These are phyloP conservation scores for Eucalyptus lansdowneana DNA, from an alignment of 345 rosid species.

Conservation along the genomic window DNA sequence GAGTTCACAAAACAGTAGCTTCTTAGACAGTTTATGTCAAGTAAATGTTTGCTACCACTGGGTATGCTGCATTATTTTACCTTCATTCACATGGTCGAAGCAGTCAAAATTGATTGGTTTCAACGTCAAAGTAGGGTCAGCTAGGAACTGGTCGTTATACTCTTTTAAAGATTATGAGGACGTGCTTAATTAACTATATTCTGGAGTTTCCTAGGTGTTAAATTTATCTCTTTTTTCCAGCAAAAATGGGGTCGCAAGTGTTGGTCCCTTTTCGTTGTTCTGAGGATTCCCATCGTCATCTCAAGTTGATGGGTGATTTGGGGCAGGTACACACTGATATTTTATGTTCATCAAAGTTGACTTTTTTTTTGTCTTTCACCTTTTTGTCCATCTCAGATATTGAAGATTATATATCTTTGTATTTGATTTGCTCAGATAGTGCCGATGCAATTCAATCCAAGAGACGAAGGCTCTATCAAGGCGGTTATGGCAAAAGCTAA, in stretches of 20 bases:
- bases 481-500: slow-evolving; percentile 99
- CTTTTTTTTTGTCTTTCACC: background rate
- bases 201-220: background rate
- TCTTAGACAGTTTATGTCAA: background rate
- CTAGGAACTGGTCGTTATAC: background rate
- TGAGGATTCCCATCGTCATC: slow-evolving; percentile 87
- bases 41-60: background rate
- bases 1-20: slow-evolving; percentile 5
- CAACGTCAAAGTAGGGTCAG: background rate
- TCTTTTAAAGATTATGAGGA: background rate
- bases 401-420: background rate
- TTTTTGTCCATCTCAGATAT: background rate
- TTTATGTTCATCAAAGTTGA: background rate
- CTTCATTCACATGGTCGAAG: background rate
- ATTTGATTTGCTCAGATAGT: slow-evolving; percentile 51
- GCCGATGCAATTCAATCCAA: slow-evolving; percentile 83
- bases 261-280: slow-evolving; percentile 95
- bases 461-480: slow-evolving; percentile 88
- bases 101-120: background rate
- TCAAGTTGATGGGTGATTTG: slow-evolving; percentile 98
- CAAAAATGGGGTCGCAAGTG: slow-evolving; percentile 95
- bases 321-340: slow-evolving; percentile 58
- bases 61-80: background rate
- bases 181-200: background rate
- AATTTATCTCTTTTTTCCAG: slow-evolving; percentile 14